Conservation (phyloP, 495 filamentous ascomycete species). For the Cercophora scortea region DNA sequence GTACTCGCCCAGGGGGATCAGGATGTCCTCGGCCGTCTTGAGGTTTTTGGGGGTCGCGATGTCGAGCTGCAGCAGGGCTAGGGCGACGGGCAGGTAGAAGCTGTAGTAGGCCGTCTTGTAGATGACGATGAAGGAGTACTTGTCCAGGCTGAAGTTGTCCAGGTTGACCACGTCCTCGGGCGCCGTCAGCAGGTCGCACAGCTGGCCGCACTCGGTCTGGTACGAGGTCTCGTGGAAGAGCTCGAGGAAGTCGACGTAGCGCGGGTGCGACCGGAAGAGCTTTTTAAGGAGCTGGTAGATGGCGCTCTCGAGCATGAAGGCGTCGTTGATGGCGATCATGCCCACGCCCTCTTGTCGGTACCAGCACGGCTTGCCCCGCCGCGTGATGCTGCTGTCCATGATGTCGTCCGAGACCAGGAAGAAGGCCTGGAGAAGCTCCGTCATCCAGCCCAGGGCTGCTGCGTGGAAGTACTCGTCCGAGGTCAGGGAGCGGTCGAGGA, state of each 20-base stretch:
- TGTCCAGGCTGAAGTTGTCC: conserved; percentile 85
- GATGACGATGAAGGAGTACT: conserved; percentile 97
- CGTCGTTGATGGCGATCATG: conserved; percentile 95
- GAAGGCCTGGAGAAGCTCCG: conserved; percentile 95
- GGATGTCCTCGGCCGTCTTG: conserved; percentile 75
- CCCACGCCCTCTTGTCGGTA: conserved; percentile 81
- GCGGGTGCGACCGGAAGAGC: conserved; percentile 75
- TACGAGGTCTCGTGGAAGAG: conserved; percentile 90
- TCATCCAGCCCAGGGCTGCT: conserved; percentile 88
- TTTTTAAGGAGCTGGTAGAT: conserved; percentile 92
- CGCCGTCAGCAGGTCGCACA: conserved; percentile 89
- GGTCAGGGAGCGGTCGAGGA: conserved; percentile 63
- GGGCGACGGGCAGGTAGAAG: conserved; percentile 96
- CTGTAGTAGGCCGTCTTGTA: conserved; percentile 99
- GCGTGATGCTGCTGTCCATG: conserved; percentile 92
- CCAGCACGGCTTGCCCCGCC: conserved; percentile 92
- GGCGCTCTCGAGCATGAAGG: conserved; percentile 86
- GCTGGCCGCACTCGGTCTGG: conserved; percentile 91
- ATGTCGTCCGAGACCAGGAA: conserved; percentile 98
- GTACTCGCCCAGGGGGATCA: conserved; percentile 98
- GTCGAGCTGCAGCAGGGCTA: conserved; percentile 74
- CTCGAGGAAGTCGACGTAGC: conserved; percentile 85
- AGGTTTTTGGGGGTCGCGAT: conserved; percentile 79
- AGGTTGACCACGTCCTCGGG: conserved; percentile 89
- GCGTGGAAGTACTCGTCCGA: conserved; percentile 77